Base-by-base conservation (phyloP, 1,139 yeast species). In the Scheffersomyces titani region DNA sequence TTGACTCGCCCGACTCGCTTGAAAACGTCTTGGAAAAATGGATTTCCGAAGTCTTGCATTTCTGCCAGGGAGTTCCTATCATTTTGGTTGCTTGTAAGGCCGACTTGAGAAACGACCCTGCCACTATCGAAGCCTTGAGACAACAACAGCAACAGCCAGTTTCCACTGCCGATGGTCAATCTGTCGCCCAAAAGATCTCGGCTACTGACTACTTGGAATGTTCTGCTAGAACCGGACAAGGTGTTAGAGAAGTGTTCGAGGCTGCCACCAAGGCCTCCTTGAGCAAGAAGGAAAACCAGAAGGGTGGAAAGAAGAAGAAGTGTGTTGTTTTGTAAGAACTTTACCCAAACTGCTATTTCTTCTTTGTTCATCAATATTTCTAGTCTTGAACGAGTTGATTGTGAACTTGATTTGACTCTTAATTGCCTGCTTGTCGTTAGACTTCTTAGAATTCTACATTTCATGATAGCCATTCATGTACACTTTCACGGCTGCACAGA, bases 11-110 rank as follows among this genome's bases (percentile, higher is more conserved):
- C 62, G 97, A 92, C 76, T 90, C 97, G 44, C 83, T 92, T 66
- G 96, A 91, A 70, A 92, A 92, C 75, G 97, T 92, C 62, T 92
- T 90, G 80, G 97, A 90, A 76, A 91, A 92, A 75, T 92, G 98
- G 98, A 90, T 91, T 67, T 88, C 96, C 58, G 98, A 92, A 78
- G 97, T 92, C 56, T 80, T 90, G 73, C 97, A 92, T 76, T 92
- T 91, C 83, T 92, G 97, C 77, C 97, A 90, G 71, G 96, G 96
- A 71, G 94, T 92, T 56, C 98, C 98, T 68, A 90, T 92, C 76
- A 91, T 92, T 67, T 82, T 93, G 61, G 97, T 92, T 62, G 98
- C 97, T 61, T 90, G 97, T 74, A 93, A 93, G 78, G 86, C 88
- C 63, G 98, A 93, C 77, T 81, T 92, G 73, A 89, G 98, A 81